phyloP scores from a whole-genome alignment of 176 grass and related monocot species.

The Carex cristatella region DNA sequence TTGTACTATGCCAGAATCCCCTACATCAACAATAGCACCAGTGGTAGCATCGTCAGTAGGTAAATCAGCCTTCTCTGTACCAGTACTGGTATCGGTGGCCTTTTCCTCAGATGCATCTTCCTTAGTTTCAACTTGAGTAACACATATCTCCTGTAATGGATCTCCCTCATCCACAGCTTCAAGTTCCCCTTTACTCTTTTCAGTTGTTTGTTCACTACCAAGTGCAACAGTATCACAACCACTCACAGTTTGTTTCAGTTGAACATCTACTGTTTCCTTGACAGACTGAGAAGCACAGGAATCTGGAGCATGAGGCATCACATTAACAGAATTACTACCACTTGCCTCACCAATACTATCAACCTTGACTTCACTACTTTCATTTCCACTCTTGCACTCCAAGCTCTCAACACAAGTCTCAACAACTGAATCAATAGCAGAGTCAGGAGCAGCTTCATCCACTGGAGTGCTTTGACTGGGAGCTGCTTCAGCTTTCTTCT shows the following conservation, averaged over 20 bases:
- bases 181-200: background rate
- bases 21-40: background rate
- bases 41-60: background rate
- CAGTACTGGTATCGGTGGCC: background rate
- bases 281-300: too few relatives aligned
- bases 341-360: too few relatives aligned
- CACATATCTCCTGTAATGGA: conserved; percentile 4
- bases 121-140: background rate
- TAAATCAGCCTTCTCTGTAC: conserved; percentile 3
- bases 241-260: background rate
- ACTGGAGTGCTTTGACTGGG: background rate
- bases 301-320: too few relatives aligned
- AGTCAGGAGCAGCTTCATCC: conserved; percentile 12
- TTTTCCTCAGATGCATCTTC: background rate
- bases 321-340: too few relatives aligned
- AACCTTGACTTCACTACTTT: too few relatives aligned
- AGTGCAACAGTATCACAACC: conserved; percentile 11
- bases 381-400: background rate
- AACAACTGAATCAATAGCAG: background rate
- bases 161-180: conserved; percentile 16
- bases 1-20: background rate
- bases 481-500: background rate
- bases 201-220: background rate
- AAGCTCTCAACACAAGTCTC: background rate
- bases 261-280: background rate